These are phyloP conservation scores for Diversispora epigaea DNA, from an alignment of 192 early-diverging fungal genomes.

Conservation along the genomic window DNA sequence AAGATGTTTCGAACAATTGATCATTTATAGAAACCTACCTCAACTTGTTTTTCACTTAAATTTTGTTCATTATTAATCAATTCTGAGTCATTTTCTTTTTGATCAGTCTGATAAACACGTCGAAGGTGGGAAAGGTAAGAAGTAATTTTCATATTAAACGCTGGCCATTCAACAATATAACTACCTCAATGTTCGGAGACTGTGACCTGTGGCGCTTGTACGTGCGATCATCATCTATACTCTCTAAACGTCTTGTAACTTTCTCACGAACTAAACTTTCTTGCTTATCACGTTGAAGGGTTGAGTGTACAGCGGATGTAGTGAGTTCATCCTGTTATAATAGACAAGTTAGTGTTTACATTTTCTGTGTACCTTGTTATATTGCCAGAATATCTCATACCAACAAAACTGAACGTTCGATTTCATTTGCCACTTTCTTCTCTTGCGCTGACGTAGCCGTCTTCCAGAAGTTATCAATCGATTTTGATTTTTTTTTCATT, in stretches of 20 bases:
- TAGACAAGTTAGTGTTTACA: constrained; percentile 23
- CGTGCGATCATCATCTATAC: constrained; percentile 14
- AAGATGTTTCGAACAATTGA: constrained; percentile 12
- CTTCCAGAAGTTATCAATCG: constrained; percentile 19
- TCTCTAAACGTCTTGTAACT: constrained; percentile 11
- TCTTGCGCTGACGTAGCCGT: constrained; percentile 3
- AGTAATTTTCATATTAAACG: neutral
- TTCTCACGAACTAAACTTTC: constrained; percentile 17
- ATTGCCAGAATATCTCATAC: constrained; percentile 9
- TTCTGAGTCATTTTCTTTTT: constrained; percentile 7
- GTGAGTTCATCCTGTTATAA: constrained; percentile 23
- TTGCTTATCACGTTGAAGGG: constrained; percentile 23
- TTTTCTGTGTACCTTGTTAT: constrained; percentile 20
- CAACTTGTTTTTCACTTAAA: constrained; percentile 18
- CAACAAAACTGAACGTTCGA: constrained; percentile 9
- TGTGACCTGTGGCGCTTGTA: neutral
- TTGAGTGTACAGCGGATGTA: constrained; percentile 19
- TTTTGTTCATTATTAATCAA: constrained; percentile 21
- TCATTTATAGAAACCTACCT: constrained; percentile 27
- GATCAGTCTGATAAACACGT: constrained; percentile 11
- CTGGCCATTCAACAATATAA: constrained; percentile 10
- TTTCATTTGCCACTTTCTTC: constrained; percentile 6
- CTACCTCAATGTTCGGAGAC: neutral
- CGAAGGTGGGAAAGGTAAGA: constrained; percentile 4
- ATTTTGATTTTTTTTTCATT: constrained; percentile 23